Percentiles rank a stretch among this genome's conserved stretches.
These are phyloP conservation scores for Phytomonas sp. DNA, from an alignment of 208 protist species.

Conservation along the genomic window DNA sequence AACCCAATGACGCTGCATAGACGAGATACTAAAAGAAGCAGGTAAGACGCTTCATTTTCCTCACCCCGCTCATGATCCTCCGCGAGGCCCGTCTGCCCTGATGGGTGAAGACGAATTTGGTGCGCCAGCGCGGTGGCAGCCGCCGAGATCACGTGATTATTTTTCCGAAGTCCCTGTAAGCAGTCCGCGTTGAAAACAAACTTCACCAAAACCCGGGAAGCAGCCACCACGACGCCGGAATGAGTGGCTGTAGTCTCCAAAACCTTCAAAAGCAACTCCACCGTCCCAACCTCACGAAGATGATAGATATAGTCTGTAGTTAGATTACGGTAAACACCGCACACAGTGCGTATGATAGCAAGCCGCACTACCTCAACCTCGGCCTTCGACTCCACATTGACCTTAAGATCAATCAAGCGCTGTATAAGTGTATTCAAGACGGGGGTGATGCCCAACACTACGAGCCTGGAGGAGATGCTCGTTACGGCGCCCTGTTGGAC, in stretches of 20 bases:
- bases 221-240: slow-evolving; percentile 37
- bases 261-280: slow-evolving; percentile 7
- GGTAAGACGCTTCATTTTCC: too few species aligned
- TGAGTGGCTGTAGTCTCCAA: slow-evolving; percentile 24
- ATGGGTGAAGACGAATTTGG: slow-evolving; percentile 9
- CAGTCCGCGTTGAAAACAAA: slow-evolving; percentile 50
- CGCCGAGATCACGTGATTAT: slow-evolving; percentile 22
- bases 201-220: slow-evolving; percentile 57
- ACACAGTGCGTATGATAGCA: neutral
- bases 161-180: slow-evolving; percentile 20
- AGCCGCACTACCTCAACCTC: too few species aligned
- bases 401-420: too few species aligned
- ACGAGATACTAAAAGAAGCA: slow-evolving; percentile 32
- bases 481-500: too few species aligned
- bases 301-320: neutral
- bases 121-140: slow-evolving; percentile 25
- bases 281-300: neutral
- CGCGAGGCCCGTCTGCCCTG: neutral
- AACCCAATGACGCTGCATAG: slow-evolving; percentile 32
- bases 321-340: neutral
- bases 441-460: too few species aligned
- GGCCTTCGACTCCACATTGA: too few species aligned
- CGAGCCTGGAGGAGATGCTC: too few species aligned
- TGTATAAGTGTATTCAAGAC: too few species aligned
- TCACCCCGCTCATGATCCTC: too few species aligned